Evolutionary conservation across 495 filamentous ascomycete genomes (phyloP), one percentile per base, ranked within the genome.

Genomic region (Neurospora sp.): DNA sequence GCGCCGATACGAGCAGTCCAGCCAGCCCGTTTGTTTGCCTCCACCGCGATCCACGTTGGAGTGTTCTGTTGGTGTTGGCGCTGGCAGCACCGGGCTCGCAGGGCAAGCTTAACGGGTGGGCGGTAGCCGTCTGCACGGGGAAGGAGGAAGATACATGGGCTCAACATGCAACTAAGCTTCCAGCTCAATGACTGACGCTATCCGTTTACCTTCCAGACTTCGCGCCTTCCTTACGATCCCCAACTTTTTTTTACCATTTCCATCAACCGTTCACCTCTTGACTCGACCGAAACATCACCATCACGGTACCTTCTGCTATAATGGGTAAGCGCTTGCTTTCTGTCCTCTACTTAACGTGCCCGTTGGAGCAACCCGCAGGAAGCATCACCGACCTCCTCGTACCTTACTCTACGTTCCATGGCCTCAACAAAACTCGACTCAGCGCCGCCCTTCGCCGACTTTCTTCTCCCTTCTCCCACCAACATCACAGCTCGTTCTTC

Each of bases 321-420:
- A 86, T 85, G 84, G 85, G 85, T 85, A 86, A 85, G 84, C 81
- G 76, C 79, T 78, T 79, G 77, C 79, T 76, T 75, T 77, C 73
- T 77, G 59, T 79, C 81, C 69, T 71, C 71, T 75, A 73, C 71
- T 77, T 39, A 77, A 77, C 59, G 71, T 76, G 74, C 72, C 76
- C 73, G 74, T 75, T 78, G 79, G 71, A 74, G 48, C 71, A 75
- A 77, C 72, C 72, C 72, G 77, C 77, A 76, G 77, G 78, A 76
- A 73, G 73, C 74, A 78, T 78, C 75, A 44, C 70, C 74, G 70
- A 75, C 70, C 70, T 69, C 77, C 71, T 78, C 76, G 77, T 75
- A 76, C 73, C 70, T 71, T 72, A 38, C 76, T 73, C 73, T 18
- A 39, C 69, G 5, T 54, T 69, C 40, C 71, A 39, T 59, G 42